A percentile compares a stretch with the other conserved stretches of the same genome.
Evolutionary conservation across 139 green algal species (phyloP).

Genomic region (Chlamydomonas incerta): DNA sequence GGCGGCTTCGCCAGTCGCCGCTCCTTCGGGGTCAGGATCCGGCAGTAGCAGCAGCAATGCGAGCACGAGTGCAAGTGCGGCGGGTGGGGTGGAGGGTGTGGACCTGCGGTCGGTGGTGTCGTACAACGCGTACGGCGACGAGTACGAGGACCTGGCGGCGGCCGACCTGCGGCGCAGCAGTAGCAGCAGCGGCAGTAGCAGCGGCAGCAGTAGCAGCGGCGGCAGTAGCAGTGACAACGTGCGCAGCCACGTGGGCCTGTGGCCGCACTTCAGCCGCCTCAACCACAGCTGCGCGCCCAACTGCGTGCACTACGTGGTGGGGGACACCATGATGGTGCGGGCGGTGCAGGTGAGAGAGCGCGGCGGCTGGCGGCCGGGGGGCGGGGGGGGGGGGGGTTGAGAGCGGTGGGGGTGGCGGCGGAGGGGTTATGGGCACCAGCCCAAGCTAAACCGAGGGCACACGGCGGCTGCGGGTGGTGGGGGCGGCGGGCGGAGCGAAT

Average conservation of each 20-base stretch:
- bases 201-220: constrained; percentile 12
- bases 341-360: constrained; percentile 23
- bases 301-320: constrained; percentile 62
- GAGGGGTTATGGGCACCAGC: no score
- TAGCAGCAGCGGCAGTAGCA: not conserved
- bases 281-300: constrained; percentile 65
- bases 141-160: constrained; percentile 54
- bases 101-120: constrained; percentile 36
- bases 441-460: no score
- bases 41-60: not conserved
- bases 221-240: constrained; percentile 26
- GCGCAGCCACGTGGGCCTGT: constrained; percentile 40
- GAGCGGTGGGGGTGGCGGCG: no score
- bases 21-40: no score
- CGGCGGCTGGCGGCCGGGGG: no score
- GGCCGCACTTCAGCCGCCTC: constrained; percentile 56
- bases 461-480: no score
- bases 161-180: not conserved
- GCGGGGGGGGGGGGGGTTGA: no score
- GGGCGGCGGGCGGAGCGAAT: no score
- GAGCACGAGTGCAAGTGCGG: not conserved
- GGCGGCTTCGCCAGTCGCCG: not conserved
- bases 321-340: constrained; percentile 56
- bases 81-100: not conserved
- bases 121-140: constrained; percentile 62